A percentile compares a stretch with the other conserved stretches of the same genome.
phyloP scores from a whole-genome alignment of 352 stramenopile species.

The Pythium dissimile region DNA sequence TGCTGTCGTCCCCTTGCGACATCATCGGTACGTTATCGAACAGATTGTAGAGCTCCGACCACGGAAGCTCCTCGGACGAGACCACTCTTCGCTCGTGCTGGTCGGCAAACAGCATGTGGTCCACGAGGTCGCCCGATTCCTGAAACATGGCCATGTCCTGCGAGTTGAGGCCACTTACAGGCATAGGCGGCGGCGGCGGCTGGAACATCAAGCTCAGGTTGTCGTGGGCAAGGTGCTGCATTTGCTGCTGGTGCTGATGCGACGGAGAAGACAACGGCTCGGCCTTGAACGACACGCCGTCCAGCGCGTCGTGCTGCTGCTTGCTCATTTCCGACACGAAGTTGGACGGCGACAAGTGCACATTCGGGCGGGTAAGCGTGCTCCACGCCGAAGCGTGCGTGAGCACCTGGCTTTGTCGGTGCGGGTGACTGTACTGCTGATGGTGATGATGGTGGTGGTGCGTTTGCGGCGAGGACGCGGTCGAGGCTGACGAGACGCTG shows the following conservation, averaged over 20 bases:
- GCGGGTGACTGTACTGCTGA: not conserved
- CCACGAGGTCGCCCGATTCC: slow-evolving; percentile 38
- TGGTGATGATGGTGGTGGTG: slow-evolving; percentile 3
- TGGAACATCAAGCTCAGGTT: slow-evolving; percentile 8
- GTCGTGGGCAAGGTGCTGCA: slow-evolving; percentile 2
- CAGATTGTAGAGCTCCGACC: slow-evolving; percentile 81
- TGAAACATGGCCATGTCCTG: slow-evolving; percentile 13
- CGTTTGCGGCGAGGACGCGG: not conserved
- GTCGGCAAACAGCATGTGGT: slow-evolving; percentile 66
- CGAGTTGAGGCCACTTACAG: not conserved
- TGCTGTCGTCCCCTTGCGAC: slow-evolving; percentile 40
- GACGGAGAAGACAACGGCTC: slow-evolving; percentile 11
- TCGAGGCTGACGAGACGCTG: slow-evolving; percentile 11
- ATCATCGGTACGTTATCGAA: slow-evolving; percentile 51
- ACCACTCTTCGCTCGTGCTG: slow-evolving; percentile 57
- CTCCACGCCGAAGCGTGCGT: slow-evolving; percentile 14
- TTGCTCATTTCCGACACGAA: slow-evolving; percentile 2
- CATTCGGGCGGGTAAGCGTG: not conserved
- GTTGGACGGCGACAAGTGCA: not conserved
- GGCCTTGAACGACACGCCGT: slow-evolving; percentile 17
- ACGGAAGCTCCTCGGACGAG: slow-evolving; percentile 68
- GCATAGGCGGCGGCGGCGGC: not conserved
- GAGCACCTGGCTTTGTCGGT: slow-evolving; percentile 3
- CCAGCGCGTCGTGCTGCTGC: not conserved
- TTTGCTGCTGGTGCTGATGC: not conserved